A percentile compares a stretch with the other conserved stretches of the same genome.
Evolutionary conservation across 2,329 filamentous ascomycete genomes (phyloP).

Genomic region (Ramularia endophylla): DNA sequence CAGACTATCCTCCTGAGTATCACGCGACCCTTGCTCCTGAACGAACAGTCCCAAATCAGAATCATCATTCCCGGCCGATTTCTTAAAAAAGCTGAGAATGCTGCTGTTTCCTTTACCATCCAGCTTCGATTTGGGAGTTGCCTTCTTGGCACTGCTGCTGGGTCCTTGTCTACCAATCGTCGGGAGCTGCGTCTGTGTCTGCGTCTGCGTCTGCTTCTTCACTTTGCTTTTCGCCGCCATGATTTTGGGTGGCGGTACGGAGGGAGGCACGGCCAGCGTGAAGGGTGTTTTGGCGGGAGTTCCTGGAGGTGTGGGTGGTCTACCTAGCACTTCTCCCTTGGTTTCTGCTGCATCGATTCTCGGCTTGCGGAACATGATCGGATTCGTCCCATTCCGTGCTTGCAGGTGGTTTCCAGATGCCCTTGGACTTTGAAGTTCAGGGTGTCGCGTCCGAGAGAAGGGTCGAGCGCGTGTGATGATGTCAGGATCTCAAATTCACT

Average conservation of each 20-base stretch:
- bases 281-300: slow-evolving; percentile 26
- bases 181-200: slow-evolving; percentile 22
- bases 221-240: slow-evolving; percentile 27
- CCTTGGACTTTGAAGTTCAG: too few relatives aligned
- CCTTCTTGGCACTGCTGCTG: slow-evolving; percentile 28
- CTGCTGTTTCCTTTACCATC: slow-evolving; percentile 43
- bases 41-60: slow-evolving; percentile 32
- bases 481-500: too few relatives aligned
- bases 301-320: slow-evolving; percentile 47
- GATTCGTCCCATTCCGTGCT: background rate
- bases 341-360: slow-evolving; percentile 36
- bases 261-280: slow-evolving; percentile 26
- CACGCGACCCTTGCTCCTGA: slow-evolving; percentile 19
- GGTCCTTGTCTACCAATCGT: slow-evolving; percentile 26
- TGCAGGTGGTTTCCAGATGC: too few relatives aligned
- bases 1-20: background rate
- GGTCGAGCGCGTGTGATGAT: too few relatives aligned
- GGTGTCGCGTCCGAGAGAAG: too few relatives aligned
- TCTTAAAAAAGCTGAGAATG: slow-evolving; percentile 52
- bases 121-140: slow-evolving; percentile 32
- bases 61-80: slow-evolving; percentile 35
- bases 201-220: background rate
- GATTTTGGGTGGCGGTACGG: slow-evolving; percentile 22
- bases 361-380: slow-evolving; percentile 50
- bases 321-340: slow-evolving; percentile 39